Conservation (phyloP, 768 basidiomycete species). For the Suillus tomentosus region DNA sequence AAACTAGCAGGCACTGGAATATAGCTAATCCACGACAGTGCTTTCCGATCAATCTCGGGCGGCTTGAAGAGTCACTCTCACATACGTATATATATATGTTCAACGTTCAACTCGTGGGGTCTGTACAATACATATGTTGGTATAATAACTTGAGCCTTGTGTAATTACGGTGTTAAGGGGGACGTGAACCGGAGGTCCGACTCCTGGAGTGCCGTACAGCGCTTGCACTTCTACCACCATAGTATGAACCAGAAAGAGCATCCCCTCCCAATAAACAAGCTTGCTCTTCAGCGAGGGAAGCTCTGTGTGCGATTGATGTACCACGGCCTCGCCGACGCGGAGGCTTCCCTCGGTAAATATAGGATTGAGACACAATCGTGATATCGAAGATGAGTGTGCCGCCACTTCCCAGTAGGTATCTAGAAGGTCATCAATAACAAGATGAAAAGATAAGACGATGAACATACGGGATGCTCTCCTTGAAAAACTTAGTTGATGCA, state of each 20-base stretch:
- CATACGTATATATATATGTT: neutral
- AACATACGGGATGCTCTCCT: conserved; percentile 84
- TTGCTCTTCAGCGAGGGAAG: conserved; percentile 47
- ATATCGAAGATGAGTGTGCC: conserved; percentile 94
- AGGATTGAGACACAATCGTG: conserved; percentile 84
- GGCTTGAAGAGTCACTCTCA: neutral
- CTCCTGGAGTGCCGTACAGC: conserved; percentile 36
- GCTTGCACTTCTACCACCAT: conserved; percentile 28
- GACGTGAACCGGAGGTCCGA: conserved; percentile 34
- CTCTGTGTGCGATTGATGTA: conserved; percentile 27
- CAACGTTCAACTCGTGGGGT: neutral
- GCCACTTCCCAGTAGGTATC: conserved; percentile 88
- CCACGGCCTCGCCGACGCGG: conserved; percentile 38
- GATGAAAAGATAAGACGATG: conserved; percentile 3
- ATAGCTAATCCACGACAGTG: neutral
- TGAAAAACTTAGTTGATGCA: conserved; percentile 64
- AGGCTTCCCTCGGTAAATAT: conserved; percentile 65
- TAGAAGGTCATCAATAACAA: conserved; percentile 27
- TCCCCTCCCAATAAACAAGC: conserved; percentile 51
- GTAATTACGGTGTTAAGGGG: conserved; percentile 3
- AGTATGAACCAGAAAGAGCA: conserved; percentile 33
- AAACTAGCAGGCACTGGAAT: neutral
- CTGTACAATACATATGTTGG: conserved; percentile 7
- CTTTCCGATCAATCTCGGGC: neutral
- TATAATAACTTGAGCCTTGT: conserved; percentile 1